Evolutionary conservation across 2,329 filamentous ascomycete genomes (phyloP), one percentile per base, ranked within the genome.

Genomic region (Penicillium sp.): DNA sequence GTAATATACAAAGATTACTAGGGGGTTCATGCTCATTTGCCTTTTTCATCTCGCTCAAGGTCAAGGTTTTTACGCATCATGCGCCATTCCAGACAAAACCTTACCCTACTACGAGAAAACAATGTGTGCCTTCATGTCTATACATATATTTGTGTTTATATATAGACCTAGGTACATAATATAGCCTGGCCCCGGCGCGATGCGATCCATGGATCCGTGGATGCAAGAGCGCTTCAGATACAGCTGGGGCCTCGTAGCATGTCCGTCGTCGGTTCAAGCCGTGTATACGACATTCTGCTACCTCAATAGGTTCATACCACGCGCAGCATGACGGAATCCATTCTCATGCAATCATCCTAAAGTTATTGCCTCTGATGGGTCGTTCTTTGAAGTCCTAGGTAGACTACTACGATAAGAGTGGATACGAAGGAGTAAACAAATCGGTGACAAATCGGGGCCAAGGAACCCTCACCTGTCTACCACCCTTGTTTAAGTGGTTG

Each of bases 351-450:
- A 39, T 12, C 20, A 25, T 3, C 38, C 12, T 25, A 9, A 28
- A 27, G 24, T 42, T 29, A 42, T 42, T 42, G 31, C 29, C 42
- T 24, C 37, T 42, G 20, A 35, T 9, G 24, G 35, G 38, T 28
- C 32, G 7, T 8, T 37, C 25, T 25, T 27, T 10, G 15, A 10
- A 29, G 41, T 50, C 44, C 48, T 44, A 54, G 47, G 47, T 54
- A 51, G 45, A 45, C 40, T 24, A 4, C 7, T 27, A 32, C 42
- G 52, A 53, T 50, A 38, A 42, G 15, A 42, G 20, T 32, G 7
- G n/a, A 46, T 38, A 32, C 4, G 35, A 44, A 42, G 20, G 24
- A 41, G 50, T 38, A 38, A 31, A 27, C 28, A 20, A 29, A 38
- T 37, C 23, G 13, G 28, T 42, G 38, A 27, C 28, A 20, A 29